These are phyloP conservation scores for Kazachstania kunashirensis DNA, from an alignment of 805 yeast species.

Conservation along the genomic window DNA sequence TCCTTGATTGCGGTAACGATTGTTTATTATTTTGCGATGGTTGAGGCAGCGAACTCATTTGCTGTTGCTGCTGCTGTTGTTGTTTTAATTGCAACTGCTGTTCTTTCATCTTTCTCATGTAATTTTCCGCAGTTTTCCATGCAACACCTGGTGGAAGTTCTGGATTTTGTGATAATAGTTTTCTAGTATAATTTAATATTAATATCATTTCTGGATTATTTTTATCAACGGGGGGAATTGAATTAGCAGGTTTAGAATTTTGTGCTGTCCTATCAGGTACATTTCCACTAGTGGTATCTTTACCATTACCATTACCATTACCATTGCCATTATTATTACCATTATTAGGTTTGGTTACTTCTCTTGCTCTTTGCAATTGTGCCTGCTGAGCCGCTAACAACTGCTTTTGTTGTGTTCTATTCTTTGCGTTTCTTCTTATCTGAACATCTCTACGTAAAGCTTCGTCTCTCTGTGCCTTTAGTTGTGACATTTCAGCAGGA, in stretches of 20 bases:
- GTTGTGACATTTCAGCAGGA: slow-evolving; percentile 73
- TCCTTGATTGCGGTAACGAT: too few relatives aligned
- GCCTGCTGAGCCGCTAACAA: slow-evolving; percentile 13
- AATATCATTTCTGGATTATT: slow-evolving; percentile 24
- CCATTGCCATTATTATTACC: not conserved
- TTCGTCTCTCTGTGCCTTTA: slow-evolving; percentile 80
- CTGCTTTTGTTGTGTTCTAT: slow-evolving; percentile 23
- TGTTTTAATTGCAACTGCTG: slow-evolving; percentile 19
- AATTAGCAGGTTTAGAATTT: not conserved
- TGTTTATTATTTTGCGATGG: too few relatives aligned
- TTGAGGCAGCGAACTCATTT: too few relatives aligned
- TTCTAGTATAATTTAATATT: slow-evolving; percentile 25
- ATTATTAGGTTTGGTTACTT: slow-evolving; percentile 3
- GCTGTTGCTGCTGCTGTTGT: slow-evolving; percentile 26
- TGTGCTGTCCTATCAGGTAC: not conserved
- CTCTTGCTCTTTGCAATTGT: slow-evolving; percentile 6
- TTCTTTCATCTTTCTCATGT: slow-evolving; percentile 17
- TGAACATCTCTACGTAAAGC: slow-evolving; percentile 59
- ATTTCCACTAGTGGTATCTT: not conserved
- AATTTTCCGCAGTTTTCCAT: slow-evolving; percentile 28
- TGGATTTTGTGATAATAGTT: slow-evolving; percentile 26
- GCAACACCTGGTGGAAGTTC: slow-evolving; percentile 26
- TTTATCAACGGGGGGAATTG: slow-evolving; percentile 6
- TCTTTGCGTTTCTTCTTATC: slow-evolving; percentile 26
- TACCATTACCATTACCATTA: not conserved